Conservation (phyloP, 257 asterid genomes). For the Solanum tacnaense region DNA sequence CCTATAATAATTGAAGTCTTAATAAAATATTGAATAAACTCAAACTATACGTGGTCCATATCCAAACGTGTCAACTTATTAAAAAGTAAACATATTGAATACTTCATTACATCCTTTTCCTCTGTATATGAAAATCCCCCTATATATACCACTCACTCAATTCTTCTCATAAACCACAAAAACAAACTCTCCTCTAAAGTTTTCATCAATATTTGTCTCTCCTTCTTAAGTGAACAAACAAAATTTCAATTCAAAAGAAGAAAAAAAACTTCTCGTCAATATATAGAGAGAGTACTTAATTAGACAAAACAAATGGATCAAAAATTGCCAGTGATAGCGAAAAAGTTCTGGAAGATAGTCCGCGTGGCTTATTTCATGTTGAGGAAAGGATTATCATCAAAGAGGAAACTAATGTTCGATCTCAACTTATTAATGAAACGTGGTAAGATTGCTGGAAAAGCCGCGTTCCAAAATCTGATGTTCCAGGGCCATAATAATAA, state of each 20-base stretch:
- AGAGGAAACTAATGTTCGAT: conserved; percentile 22
- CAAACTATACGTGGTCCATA: background rate
- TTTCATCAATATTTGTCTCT: background rate
- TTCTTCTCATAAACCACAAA: background rate
- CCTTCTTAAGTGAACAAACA: background rate
- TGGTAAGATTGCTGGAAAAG: conserved; percentile 38
- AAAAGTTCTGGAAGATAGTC: conserved; percentile 6
- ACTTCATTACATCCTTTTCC: background rate
- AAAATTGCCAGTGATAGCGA: conserved; percentile 13
- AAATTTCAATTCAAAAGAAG: background rate
- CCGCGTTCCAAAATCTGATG: conserved; percentile 6
- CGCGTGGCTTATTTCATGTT: conserved; percentile 8
- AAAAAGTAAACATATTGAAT: background rate
- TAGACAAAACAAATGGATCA: background rate
- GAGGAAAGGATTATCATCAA: conserved; percentile 23
- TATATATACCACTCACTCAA: background rate
- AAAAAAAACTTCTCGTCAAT: background rate
- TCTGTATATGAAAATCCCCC: background rate
- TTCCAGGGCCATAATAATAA: background rate
- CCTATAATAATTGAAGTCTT: background rate
- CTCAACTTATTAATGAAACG: conserved; percentile 31
- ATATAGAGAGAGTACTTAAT: background rate
- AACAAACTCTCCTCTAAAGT: background rate
- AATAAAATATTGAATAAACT: background rate
- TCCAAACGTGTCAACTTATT: background rate